These are phyloP conservation scores for Stemphylium lycopersici DNA, from an alignment of 2,329 filamentous ascomycete genomes.

Conservation along the genomic window DNA sequence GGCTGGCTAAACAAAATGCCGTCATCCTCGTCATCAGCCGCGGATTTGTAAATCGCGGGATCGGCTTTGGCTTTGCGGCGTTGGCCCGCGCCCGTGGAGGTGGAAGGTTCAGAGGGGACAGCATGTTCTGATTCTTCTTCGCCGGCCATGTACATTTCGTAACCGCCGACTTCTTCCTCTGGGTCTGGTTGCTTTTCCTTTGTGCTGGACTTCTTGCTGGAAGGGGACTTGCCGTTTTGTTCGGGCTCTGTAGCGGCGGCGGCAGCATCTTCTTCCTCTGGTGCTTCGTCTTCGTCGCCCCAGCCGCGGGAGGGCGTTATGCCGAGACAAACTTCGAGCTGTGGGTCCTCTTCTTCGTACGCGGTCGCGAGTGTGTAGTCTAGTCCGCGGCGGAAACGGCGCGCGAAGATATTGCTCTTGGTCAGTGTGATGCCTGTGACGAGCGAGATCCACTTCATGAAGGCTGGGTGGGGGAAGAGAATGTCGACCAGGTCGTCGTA, in stretches of 20 bases:
- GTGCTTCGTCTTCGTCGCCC: constrained; percentile 71
- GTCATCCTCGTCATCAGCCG: constrained; percentile 71
- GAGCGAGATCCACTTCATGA: constrained; percentile 86
- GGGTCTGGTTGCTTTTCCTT: constrained; percentile 11
- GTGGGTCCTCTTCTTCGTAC: constrained; percentile 73
- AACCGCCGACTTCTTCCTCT: constrained; percentile 71
- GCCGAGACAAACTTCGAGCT: constrained; percentile 84
- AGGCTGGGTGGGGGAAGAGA: constrained; percentile 82
- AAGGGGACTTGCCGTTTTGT: constrained; percentile 44
- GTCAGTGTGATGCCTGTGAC: constrained; percentile 78
- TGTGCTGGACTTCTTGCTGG: constrained; percentile 39
- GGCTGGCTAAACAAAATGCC: constrained; percentile 72
- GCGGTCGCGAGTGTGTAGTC: constrained; percentile 95
- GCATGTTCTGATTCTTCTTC: constrained; percentile 63
- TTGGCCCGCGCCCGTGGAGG: constrained; percentile 56
- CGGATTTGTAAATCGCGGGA: constrained; percentile 78
- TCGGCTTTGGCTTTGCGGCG: constrained; percentile 60
- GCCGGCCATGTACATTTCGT: constrained; percentile 93
- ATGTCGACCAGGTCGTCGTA: constrained; percentile 80
- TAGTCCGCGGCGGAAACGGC: constrained; percentile 82
- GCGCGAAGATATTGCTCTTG: constrained; percentile 77
- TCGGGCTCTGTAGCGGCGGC: constrained; percentile 53
- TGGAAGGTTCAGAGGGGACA: constrained; percentile 39
- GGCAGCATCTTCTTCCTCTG: constrained; percentile 56
- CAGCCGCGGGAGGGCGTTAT: constrained; percentile 86